phyloP scores from a whole-genome alignment of 345 rosid genomes.

The Nasturtium officinale region DNA sequence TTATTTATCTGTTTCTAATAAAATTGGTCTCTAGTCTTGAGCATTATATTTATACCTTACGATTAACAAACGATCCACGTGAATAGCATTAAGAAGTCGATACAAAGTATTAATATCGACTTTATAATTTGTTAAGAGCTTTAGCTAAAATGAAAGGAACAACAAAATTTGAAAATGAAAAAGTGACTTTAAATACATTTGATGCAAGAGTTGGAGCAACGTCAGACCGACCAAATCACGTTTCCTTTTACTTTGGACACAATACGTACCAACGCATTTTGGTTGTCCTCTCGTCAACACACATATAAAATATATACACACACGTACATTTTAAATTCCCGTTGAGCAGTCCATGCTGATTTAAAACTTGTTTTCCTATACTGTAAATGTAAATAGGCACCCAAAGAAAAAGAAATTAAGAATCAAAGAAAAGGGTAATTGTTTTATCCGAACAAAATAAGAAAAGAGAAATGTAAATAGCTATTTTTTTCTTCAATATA shows the following conservation, averaged over 20 bases:
- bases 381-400: not conserved
- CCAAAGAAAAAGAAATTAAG: not conserved
- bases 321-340: not conserved
- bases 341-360: not conserved
- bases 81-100: not conserved
- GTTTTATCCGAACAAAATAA: too few relatives aligned
- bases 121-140: not conserved
- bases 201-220: conserved; percentile 29
- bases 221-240: conserved; percentile 37
- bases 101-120: not conserved
- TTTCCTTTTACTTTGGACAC: conserved; percentile 27
- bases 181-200: not conserved
- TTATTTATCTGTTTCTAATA: not conserved
- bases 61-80: not conserved
- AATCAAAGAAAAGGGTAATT: not conserved
- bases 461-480: not conserved
- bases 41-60: conserved; percentile 10
- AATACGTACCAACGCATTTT: conserved; percentile 39
- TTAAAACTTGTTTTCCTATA: not conserved
- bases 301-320: not conserved
- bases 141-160: conserved; percentile 17
- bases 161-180: not conserved
- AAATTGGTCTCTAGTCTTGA: not conserved
- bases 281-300: conserved; percentile 11
- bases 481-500: not conserved